phyloP scores from a whole-genome alignment of 306 rosid genomes.

The Dicorynia guianensis region DNA sequence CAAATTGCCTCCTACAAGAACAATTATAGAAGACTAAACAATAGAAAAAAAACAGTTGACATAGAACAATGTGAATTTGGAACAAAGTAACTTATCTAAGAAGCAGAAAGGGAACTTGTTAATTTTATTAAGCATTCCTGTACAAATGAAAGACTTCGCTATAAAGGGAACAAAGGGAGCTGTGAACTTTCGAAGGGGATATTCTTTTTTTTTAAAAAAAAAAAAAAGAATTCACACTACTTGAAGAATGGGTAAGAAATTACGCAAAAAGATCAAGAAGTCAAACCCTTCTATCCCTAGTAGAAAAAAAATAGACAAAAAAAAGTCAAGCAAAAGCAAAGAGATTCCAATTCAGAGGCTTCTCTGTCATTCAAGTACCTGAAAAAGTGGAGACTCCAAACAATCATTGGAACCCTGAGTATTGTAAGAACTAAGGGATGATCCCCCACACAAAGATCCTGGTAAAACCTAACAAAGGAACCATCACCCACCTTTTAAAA shows the following conservation, averaged over 20 bases:
- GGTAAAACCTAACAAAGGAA: too few species aligned
- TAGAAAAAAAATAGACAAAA: not conserved
- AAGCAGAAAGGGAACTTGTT: not conserved
- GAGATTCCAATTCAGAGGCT: too few species aligned
- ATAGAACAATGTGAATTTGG: not conserved
- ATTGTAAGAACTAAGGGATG: too few species aligned
- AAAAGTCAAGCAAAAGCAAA: not conserved
- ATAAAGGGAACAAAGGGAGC: not conserved
- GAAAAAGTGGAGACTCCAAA: too few species aligned
- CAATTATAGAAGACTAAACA: not conserved
- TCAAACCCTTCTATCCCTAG: not conserved
- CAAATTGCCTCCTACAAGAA: conserved; percentile 16
- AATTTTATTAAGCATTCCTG: not conserved
- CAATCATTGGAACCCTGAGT: too few species aligned
- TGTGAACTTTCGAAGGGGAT: not conserved
- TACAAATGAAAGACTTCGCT: not conserved
- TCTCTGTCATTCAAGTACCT: too few species aligned
- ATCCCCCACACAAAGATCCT: too few species aligned
- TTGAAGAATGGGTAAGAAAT: not conserved
- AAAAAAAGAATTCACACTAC: not conserved
- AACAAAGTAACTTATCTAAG: not conserved
- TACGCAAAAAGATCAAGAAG: not conserved
- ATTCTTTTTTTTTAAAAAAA: too few species aligned
- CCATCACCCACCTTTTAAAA: too few species aligned
- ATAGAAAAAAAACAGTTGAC: not conserved